Evolutionary conservation across 2,329 filamentous ascomycete genomes (phyloP), one percentile per base, ranked within the genome.

Genomic region (Xenoacremonium recifei): DNA sequence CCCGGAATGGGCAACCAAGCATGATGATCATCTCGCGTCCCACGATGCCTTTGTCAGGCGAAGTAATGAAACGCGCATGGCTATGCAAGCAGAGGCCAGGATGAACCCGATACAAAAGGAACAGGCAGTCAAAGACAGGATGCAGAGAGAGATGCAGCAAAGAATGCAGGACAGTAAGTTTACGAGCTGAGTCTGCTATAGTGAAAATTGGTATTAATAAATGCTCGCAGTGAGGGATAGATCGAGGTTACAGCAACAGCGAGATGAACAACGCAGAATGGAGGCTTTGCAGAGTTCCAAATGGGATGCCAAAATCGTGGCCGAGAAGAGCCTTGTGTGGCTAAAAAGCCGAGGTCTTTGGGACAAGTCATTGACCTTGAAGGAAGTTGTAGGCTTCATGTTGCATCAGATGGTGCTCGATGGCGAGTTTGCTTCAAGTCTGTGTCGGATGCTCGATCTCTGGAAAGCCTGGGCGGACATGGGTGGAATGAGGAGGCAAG

Each of bases 381-480:
- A 69, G 33, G 66, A 73, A 4, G 64, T 62, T 1, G 72, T 70
- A 0, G 76, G 74, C 13, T 63, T 58, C 29, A 45, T 79, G 25
- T 58, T 80, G 9, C 73, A 77, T 50, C 67, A 67, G 23, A 79
- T 80, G 74, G 65, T 80, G 0, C 66, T 70, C 3, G 72, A 80
- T 30, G 66, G 67, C 10, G 56, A 63, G 40, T 73, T 75, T 35
- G 54, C 76, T 0, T 50, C 53, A 0, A 53, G 52, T 1, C 44
- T 79, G 3, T 72, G 65, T 44, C 50, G 56, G 21, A 69, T 76
- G 58, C 52, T 81, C 21, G 74, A 78, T 42, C 53, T 58, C 29
- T 80, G 77, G 77, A 76, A 71, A 57, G 62, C 65, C 2, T 80
- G 77, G 74, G 69, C 73, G 2, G 75, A 79, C 21, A 72, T 74